Base-by-base conservation (phyloP, 352 stramenopile species). In the Aphanomyces invadans region DNA sequence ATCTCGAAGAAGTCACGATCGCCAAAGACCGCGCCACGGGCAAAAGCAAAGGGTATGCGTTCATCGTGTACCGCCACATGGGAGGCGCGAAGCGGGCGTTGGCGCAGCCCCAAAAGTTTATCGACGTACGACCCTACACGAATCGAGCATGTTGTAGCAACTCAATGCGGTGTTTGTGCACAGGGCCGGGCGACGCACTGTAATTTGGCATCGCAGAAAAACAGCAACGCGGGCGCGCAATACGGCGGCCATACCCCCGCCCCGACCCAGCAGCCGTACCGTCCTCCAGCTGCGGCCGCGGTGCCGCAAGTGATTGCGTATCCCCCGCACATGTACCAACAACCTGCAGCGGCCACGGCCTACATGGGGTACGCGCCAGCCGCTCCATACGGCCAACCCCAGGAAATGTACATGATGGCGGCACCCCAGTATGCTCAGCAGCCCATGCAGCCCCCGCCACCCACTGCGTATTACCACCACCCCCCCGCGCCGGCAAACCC, bases 31-130 rank as follows among this genome's bases (percentile, higher is more conserved):
- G 71, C 21, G 69, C 75, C 28, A 87, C 81, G 0, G 79, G 78
- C 31, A 83, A 81, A 65, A 83, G 71, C 69, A 89, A 86, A 63
- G 76, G 81, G n/a, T 91, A 78, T 61, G 83, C 75, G 28, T 90
- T 89, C 42, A 75, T 89, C 54, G 86, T 73, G 31, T 91, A 74
- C 65, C 71, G 71, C 31, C 68, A 87, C n/a, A 76, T 79, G 44
- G 51, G 63, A n/a, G 68, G 65, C 1, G 81, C 77, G 0, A 68
- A 78, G 19, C 66, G 55, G 28, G 79, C 83, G 31, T 71, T 91
- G n/a, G 71, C 80, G 52, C 73, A 83, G n/a, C 78, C 79, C 3
- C 71, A 78, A 49, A 89, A 88, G 57, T 62, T 74, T 42, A 88
- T 91, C 42, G 76, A 89, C 63, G 83, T 91, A 76, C 42, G 3